These are phyloP conservation scores for Aurantiochytrium sp. DNA, from an alignment of 108 stramenopile species.

Conservation along the genomic window DNA sequence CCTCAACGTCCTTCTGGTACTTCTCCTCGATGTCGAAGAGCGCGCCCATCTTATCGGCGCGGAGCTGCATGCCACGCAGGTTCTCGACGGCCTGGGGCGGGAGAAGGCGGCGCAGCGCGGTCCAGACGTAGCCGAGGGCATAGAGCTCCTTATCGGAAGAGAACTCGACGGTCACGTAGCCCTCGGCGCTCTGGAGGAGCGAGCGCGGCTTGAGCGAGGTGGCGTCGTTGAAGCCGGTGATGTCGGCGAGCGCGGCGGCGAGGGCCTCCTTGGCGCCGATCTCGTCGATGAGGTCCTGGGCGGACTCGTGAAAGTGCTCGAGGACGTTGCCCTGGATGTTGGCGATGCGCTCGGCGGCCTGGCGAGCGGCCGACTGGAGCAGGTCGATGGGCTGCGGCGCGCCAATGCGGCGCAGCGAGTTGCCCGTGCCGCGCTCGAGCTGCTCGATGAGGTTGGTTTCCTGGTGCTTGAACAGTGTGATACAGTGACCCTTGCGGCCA, in stretches of 20 bases:
- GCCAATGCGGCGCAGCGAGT: slow-evolving; percentile 56
- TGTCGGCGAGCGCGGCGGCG: slow-evolving; percentile 49
- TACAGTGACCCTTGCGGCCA: slow-evolving; percentile 86
- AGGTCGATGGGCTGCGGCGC: slow-evolving; percentile 52
- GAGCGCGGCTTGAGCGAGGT: slow-evolving; percentile 38
- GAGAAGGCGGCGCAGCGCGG: slow-evolving; percentile 42
- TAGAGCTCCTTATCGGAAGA: slow-evolving; percentile 35
- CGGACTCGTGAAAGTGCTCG: slow-evolving; percentile 33
- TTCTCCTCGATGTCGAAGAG: slow-evolving; percentile 49
- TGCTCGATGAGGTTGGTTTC: slow-evolving; percentile 79
- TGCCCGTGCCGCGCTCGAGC: slow-evolving; percentile 85
- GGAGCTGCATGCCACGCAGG: slow-evolving; percentile 49
- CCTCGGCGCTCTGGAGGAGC: slow-evolving; percentile 50
- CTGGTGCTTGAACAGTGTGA: slow-evolving; percentile 74
- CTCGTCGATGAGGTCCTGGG: slow-evolving; percentile 41
- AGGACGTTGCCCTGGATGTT: slow-evolving; percentile 43
- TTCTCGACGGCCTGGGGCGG: slow-evolving; percentile 32
- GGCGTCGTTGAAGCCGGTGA: slow-evolving; percentile 45
- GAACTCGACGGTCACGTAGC: slow-evolving; percentile 44
- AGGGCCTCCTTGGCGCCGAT: slow-evolving; percentile 49
- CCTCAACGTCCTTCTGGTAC: slow-evolving; percentile 39
- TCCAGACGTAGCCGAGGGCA: slow-evolving; percentile 47
- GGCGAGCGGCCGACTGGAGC: slow-evolving; percentile 42
- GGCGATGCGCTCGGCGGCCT: slow-evolving; percentile 42
- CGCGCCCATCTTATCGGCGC: slow-evolving; percentile 37